Evolutionary conservation across 129 eudicot species (phyloP), one percentile per base, ranked within the genome.

Genomic region (Daucus carota): DNA sequence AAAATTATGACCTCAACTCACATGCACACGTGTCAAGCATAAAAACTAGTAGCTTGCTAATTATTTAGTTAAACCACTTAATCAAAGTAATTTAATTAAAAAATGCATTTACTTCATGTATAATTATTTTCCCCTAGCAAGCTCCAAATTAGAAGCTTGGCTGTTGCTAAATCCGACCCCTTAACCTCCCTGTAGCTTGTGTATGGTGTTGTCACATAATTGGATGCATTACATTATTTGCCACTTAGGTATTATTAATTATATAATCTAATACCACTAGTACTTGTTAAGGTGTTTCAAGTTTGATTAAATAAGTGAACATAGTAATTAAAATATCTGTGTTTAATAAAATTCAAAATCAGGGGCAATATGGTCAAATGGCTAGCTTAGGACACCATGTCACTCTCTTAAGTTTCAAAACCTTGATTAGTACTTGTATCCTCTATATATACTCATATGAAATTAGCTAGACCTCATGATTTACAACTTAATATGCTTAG

Each of bases 161-260:
- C 36, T 29, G 22, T 63, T 29, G 70, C 38, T 63, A 29, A 13
- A 12, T 14, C 40, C 29, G 70, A 63, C 70, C 40, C 70, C 70
- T 5, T 15, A 63, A 63, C 70, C 70, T 63, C 36, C 63, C 65
- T 57, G 65, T n/a, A 57, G 65, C 65, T 57, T 24, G 13, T 2
- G 65, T 9, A 8, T n/a, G 24, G 13, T 57, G 65, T 57, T 63
- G 70, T 63, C 70, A 63, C 38, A 63, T 63, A 63, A 29, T 63
- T 63, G 70, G 70, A 28, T 63, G 34, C 69, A 29, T 63, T 63
- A 63, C 22, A 63, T 63, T 31, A 63, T 63, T 62, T 63, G 15
- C 65, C 65, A 57, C 38, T 62, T 5, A 3, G 2, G 12, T 60
- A 26, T 11, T 62, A 0, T 62, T 29, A 46, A 17, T 22, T 20